A percentile compares a stretch with the other conserved stretches of the same genome.
Conservation (phyloP, 257 asterid species). For the Fraxinus quadrangulata region DNA sequence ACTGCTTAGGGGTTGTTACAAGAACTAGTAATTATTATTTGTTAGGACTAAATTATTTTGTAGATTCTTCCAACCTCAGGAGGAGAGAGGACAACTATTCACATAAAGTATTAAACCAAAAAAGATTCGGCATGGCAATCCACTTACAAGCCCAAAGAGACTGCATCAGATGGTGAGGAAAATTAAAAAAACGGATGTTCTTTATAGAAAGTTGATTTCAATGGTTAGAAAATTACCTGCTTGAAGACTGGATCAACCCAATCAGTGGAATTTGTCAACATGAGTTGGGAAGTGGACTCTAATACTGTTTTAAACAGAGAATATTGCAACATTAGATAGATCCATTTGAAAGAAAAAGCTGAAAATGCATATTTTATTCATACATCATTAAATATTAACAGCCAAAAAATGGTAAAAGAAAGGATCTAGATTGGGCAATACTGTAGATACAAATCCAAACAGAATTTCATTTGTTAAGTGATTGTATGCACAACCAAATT, state of each 20-base stretch:
- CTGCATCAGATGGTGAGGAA: neutral
- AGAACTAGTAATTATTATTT: too few species aligned
- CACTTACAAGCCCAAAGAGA: neutral
- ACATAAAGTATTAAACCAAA: neutral
- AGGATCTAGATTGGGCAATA: neutral
- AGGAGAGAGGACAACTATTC: neutral
- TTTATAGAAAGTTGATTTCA: neutral
- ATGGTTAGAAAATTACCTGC: conserved; percentile 25
- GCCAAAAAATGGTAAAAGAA: neutral
- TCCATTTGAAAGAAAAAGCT: neutral
- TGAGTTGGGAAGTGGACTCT: conserved; percentile 35
- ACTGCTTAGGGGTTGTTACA: too few species aligned
- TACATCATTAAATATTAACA: neutral
- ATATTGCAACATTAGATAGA: conserved; percentile 13
- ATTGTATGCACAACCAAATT: neutral
- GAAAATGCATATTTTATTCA: neutral
- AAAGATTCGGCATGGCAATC: neutral
- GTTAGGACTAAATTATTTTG: too few species aligned
- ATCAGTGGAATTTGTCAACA: conserved; percentile 26
- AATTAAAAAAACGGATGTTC: neutral
- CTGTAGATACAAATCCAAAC: neutral
- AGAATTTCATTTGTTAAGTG: neutral
- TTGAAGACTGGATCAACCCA: conserved; percentile 37
- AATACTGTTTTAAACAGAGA: conserved; percentile 18
- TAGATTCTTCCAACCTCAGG: too few species aligned